phyloP scores from a whole-genome alignment of 495 filamentous ascomycete species.

The Penicillium parvum region DNA sequence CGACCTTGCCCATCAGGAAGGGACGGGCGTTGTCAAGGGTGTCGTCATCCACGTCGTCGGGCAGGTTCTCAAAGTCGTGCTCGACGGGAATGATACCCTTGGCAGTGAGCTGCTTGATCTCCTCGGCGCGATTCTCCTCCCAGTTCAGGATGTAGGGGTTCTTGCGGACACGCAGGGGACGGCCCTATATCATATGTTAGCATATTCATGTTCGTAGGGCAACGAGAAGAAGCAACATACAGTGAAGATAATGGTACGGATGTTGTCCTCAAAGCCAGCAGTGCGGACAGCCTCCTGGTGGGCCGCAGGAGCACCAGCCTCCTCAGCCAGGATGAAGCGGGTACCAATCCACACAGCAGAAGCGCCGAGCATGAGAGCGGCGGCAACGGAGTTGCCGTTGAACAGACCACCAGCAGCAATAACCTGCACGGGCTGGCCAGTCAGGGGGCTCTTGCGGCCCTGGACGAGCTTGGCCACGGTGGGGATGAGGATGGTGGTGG shows the following conservation, averaged over 20 bases:
- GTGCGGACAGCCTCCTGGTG: constrained; percentile 97
- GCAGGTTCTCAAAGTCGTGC: constrained; percentile 83
- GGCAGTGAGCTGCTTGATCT: constrained; percentile 86
- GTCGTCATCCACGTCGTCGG: constrained; percentile 68
- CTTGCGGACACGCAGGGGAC: constrained; percentile 86
- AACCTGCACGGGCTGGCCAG: constrained; percentile 80
- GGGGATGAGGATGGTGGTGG: constrained; percentile 84
- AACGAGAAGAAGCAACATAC: constrained; percentile 30
- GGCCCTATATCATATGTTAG: constrained; percentile 53
- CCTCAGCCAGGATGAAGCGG: constrained; percentile 86
- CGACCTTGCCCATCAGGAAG: constrained; percentile 94
- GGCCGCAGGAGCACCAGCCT: constrained; percentile 87
- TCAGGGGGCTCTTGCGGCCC: constrained; percentile 80
- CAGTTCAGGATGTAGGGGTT: constrained; percentile 93
- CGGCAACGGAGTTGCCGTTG: constrained; percentile 87
- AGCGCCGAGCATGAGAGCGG: constrained; percentile 88
- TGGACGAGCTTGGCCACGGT: constrained; percentile 79
- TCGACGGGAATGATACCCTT: constrained; percentile 92
- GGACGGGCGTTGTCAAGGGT: constrained; percentile 87
- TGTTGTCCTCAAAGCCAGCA: constrained; percentile 86
- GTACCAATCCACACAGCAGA: constrained; percentile 95
- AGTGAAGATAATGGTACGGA: constrained; percentile 97
- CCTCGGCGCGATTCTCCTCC: constrained; percentile 82
- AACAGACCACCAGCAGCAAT: constrained; percentile 91
- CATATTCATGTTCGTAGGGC: neutral